phyloP scores from a whole-genome alignment of 1,139 yeast genomes.

The Arxiozyma slooffiae region DNA sequence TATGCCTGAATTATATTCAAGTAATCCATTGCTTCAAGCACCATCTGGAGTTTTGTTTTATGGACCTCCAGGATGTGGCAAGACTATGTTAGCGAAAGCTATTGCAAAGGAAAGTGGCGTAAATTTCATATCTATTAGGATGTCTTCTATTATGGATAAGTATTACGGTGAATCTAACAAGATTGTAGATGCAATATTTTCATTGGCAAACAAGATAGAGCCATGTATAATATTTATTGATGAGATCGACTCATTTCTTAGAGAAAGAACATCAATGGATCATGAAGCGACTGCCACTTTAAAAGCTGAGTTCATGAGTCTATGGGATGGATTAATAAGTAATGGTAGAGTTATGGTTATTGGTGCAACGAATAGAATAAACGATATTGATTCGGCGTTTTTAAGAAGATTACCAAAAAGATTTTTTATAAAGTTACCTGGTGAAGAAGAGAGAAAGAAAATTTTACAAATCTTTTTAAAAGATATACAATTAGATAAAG shows the following conservation, averaged over 20 bases:
- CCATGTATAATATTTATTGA: constrained; percentile 95
- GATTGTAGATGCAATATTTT: constrained; percentile 85
- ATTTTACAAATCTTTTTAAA: constrained; percentile 58
- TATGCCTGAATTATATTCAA: constrained; percentile 33
- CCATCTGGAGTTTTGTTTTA: constrained; percentile 90
- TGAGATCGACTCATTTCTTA: constrained; percentile 87
- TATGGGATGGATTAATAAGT: constrained; percentile 86
- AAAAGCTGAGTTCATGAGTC: constrained; percentile 94
- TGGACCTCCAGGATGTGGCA: constrained; percentile 98
- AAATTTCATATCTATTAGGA: constrained; percentile 78
- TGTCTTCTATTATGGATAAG: constrained; percentile 94
- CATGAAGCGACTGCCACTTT: constrained; percentile 94
- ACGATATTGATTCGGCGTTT: constrained; percentile 87
- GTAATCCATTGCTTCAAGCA: constrained; percentile 55
- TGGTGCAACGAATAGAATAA: constrained; percentile 92
- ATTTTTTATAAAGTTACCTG: constrained; percentile 72
- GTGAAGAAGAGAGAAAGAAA: constrained; percentile 53
- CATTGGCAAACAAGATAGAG: constrained; percentile 79
- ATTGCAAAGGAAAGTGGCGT: constrained; percentile 90
- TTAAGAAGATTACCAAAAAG: constrained; percentile 88
- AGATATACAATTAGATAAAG: constrained; percentile 50
- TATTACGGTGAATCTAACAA: constrained; percentile 98
- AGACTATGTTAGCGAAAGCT: constrained; percentile 95
- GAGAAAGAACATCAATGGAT: constrained; percentile 77
- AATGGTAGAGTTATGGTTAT: constrained; percentile 74